Percentiles rank a stretch among this genome's conserved stretches.
phyloP scores from a whole-genome alignment of 345 rosid genomes.

The Eucalyptus cloeziana region DNA sequence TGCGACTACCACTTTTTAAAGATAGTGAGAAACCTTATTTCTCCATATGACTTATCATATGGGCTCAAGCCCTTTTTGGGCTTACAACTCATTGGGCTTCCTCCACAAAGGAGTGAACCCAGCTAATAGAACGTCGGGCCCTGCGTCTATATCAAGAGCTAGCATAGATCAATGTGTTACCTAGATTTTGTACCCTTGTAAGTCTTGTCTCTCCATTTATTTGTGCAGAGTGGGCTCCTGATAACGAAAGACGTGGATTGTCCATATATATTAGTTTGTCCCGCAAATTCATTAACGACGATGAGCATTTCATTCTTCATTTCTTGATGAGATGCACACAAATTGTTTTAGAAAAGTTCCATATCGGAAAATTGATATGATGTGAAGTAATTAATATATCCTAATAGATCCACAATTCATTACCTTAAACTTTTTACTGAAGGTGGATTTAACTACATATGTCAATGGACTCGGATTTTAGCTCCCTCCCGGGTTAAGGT shows the following conservation, averaged over 20 bases:
- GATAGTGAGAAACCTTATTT: too few species aligned
- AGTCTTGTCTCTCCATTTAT: not conserved
- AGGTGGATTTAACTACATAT: too few species aligned
- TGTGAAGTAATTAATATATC: too few species aligned
- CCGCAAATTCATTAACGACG: not conserved
- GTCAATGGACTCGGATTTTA: rapidly evolving
- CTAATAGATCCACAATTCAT: rapidly evolving
- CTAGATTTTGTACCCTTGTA: not conserved
- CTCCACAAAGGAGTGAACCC: too few species aligned
- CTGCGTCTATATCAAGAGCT: not conserved
- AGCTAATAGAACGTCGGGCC: not conserved
- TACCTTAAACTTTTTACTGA: rapidly evolving
- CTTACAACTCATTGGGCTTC: too few species aligned
- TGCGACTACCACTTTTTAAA: too few species aligned
- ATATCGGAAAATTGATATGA: rapidly evolving
- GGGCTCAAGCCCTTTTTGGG: too few species aligned
- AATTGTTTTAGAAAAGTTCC: too few species aligned
- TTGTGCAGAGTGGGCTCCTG: not conserved
- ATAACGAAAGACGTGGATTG: not conserved
- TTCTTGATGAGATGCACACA: too few species aligned
- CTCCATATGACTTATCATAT: too few species aligned
- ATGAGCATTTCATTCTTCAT: too few species aligned
- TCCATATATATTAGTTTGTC: not conserved
- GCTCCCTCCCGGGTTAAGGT: rapidly evolving
- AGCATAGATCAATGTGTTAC: not conserved